Percentiles rank a stretch among this genome's conserved stretches.
Evolutionary conservation across 306 rosid genomes (phyloP).

Genomic region (Nissolia schottii): DNA sequence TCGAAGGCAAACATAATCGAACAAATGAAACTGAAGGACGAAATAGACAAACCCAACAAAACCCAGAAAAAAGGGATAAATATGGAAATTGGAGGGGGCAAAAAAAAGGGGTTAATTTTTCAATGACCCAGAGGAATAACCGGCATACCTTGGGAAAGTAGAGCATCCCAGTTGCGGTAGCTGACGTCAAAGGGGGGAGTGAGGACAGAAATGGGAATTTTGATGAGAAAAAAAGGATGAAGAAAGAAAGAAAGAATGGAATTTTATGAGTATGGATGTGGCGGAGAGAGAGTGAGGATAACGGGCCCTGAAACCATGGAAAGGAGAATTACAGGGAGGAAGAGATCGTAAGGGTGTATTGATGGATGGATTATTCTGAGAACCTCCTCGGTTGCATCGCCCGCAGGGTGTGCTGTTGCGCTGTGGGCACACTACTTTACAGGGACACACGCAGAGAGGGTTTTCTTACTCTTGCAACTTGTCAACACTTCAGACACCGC

Average conservation of each 20-base stretch:
- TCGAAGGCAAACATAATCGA: neutral
- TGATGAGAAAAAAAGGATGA: slow-evolving; percentile 5
- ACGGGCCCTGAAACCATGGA: slow-evolving; percentile 50
- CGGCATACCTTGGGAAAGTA: slow-evolving; percentile 39
- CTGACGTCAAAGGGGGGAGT: slow-evolving; percentile 10
- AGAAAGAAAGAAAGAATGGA: slow-evolving; percentile 7
- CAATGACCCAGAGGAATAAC: neutral
- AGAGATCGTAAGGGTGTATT: slow-evolving; percentile 15
- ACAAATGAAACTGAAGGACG: neutral
- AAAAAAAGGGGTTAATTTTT: neutral
- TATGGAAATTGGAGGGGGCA: neutral
- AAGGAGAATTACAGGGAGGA: slow-evolving; percentile 6
- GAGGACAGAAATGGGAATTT: neutral
- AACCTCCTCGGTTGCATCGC: slow-evolving; percentile 25
- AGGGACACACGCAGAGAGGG: neutral
- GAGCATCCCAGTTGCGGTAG: slow-evolving; percentile 30
- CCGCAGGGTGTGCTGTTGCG: slow-evolving; percentile 5
- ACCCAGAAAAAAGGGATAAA: neutral
- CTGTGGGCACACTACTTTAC: neutral
- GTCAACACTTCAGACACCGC: neutral
- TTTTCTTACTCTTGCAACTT: neutral
- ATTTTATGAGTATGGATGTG: neutral
- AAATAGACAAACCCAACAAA: slow-evolving; percentile 3
- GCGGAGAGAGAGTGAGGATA: neutral
- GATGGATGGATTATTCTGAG: neutral